phyloP scores from a whole-genome alignment of 2,329 filamentous ascomycete species.

The Alternaria arbusti region DNA sequence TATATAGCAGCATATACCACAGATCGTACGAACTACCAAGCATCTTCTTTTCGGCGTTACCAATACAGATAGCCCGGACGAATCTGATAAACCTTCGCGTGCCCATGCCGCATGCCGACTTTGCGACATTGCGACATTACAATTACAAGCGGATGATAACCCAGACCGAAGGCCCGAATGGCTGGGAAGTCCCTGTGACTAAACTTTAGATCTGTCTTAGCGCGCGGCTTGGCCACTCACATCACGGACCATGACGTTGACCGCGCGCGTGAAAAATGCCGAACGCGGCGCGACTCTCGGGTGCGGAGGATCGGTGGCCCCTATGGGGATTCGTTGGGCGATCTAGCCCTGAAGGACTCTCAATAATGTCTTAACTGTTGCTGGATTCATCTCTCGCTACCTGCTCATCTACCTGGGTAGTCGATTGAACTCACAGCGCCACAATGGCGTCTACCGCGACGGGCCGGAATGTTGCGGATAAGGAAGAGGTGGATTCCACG shows the following conservation, averaged over 20 bases:
- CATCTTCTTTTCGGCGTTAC: not conserved
- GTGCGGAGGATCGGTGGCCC: not conserved
- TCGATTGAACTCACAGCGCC: not conserved
- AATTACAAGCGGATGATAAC: not conserved
- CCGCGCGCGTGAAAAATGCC: not conserved
- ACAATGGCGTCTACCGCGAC: slow-evolving; percentile 19
- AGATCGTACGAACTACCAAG: not conserved
- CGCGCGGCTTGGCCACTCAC: slow-evolving; percentile 1
- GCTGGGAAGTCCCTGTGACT: not conserved
- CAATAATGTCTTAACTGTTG: not conserved
- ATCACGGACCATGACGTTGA: slow-evolving; percentile 15
- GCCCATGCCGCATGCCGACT: not conserved
- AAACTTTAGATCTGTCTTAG: slow-evolving; percentile 9
- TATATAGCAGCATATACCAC: not conserved
- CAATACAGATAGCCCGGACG: not conserved
- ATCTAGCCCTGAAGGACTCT: not conserved
- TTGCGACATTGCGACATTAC: not conserved
- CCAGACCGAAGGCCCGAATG: not conserved
- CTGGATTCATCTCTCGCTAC: not conserved
- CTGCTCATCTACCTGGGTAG: not conserved
- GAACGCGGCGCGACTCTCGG: not conserved
- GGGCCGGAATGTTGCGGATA: slow-evolving; percentile 6
- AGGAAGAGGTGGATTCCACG: slow-evolving; percentile 18
- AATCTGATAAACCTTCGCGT: not conserved
- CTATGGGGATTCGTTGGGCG: not conserved